These are phyloP conservation scores for Dendrocalamus latiflorus DNA, from an alignment of 202 grass and related monocot species.

Conservation along the genomic window DNA sequence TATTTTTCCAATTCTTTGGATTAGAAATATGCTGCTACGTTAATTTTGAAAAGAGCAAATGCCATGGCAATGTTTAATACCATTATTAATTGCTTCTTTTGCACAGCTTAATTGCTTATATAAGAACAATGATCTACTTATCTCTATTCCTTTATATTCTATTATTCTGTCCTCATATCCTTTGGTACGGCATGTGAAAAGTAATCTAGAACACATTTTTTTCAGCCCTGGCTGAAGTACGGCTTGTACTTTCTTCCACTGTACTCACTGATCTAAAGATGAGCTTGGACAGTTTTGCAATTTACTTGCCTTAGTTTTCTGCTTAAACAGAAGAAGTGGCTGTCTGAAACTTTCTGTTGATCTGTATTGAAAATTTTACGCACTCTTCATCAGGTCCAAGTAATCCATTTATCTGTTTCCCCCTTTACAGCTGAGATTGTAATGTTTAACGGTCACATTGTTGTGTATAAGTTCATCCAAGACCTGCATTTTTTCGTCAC, in stretches of 20 bases:
- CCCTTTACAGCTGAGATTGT: too few species aligned
- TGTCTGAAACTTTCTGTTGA: neutral
- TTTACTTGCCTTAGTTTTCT: neutral
- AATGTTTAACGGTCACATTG: too few species aligned
- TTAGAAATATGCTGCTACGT: neutral
- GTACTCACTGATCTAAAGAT: neutral
- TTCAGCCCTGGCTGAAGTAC: neutral
- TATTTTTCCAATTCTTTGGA: too few species aligned
- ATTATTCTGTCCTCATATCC: neutral
- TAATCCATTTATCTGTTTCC: too few species aligned
- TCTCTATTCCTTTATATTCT: neutral
- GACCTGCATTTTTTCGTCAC: too few species aligned
- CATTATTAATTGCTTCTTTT: neutral
- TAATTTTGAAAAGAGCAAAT: neutral
- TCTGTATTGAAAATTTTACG: conserved; percentile 4
- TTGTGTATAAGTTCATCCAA: too few species aligned
- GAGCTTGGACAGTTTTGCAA: neutral
- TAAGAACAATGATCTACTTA: neutral
- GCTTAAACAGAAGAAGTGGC: neutral
- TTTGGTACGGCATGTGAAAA: neutral
- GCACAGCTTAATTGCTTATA: neutral
- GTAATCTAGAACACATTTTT: neutral
- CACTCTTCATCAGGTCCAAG: too few species aligned
- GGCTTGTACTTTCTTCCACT: neutral
- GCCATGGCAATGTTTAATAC: neutral